Percentiles rank a stretch among this genome's conserved stretches.
These are phyloP conservation scores for Stereocaulon alpinum DNA, from an alignment of 495 filamentous ascomycete genomes.

Conservation along the genomic window DNA sequence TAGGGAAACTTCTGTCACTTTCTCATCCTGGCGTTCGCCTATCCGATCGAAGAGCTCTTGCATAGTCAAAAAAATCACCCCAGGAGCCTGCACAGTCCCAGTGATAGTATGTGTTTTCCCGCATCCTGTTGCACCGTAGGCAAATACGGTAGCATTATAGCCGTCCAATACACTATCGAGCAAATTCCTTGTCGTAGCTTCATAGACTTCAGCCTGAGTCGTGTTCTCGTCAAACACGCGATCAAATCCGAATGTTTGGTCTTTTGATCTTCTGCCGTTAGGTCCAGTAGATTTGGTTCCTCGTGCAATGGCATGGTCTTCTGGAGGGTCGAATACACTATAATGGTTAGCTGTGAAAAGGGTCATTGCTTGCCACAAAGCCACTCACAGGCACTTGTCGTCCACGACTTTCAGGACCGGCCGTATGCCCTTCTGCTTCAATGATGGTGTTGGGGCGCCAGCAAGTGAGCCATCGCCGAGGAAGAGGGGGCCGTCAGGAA, in stretches of 20 bases:
- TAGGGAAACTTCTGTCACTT: constrained; percentile 79
- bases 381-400: constrained; percentile 79
- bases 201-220: constrained; percentile 89
- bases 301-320: constrained; percentile 89
- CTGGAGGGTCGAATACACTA: constrained; percentile 94
- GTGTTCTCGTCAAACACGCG: constrained; percentile 94
- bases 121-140: constrained; percentile 95
- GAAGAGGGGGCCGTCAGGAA: constrained; percentile 81
- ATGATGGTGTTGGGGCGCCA: constrained; percentile 59
- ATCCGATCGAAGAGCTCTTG: constrained; percentile 97
- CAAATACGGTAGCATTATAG: constrained; percentile 98
- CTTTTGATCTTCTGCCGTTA: constrained; percentile 86
- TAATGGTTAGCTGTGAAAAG: not conserved
- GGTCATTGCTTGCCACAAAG: not conserved
- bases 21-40: constrained; percentile 70
- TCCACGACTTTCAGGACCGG: constrained; percentile 94
- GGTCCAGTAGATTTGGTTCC: constrained; percentile 78
- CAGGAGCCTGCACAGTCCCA: constrained; percentile 86
- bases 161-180: constrained; percentile 93
- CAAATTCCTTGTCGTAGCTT: constrained; percentile 77
- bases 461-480: constrained; percentile 92
- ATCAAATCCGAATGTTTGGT: constrained; percentile 96
- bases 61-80: constrained; percentile 98
- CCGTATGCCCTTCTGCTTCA: constrained; percentile 76
- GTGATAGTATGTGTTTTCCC: constrained; percentile 98